These are phyloP conservation scores for Phalaenopsis aphrodite DNA, from an alignment of 106 monocot genomes.

Conservation along the genomic window DNA sequence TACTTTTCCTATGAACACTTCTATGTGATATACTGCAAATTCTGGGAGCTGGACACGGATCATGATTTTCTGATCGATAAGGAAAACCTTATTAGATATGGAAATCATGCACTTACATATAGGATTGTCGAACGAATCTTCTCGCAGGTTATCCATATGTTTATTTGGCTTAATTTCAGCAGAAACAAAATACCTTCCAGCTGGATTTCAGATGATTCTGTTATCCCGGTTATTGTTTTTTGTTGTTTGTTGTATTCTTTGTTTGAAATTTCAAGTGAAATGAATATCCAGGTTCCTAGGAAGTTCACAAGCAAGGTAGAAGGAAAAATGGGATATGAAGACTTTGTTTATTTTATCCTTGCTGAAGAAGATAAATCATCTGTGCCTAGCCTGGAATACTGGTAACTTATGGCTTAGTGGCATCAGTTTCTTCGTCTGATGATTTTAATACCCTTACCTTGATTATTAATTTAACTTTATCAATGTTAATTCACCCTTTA, in stretches of 20 bases:
- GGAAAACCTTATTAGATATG: conserved; percentile 92
- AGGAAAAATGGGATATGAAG: conserved; percentile 98
- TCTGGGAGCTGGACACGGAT: conserved; percentile 97
- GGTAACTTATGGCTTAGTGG: conserved; percentile 25
- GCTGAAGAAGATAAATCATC: conserved; percentile 96
- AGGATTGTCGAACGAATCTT: conserved; percentile 95
- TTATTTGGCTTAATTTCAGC: no score
- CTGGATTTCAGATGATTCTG: neutral
- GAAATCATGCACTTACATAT: conserved; percentile 86
- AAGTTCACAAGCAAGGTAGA: conserved; percentile 79
- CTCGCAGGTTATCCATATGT: conserved; percentile 48
- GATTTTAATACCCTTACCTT: no score
- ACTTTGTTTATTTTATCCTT: conserved; percentile 93
- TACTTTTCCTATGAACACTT: conserved; percentile 98
- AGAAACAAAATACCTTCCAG: neutral
- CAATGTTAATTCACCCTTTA: no score
- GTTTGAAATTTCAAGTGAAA: neutral
- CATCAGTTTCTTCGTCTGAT: no score
- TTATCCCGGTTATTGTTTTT: neutral
- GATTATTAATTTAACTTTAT: no score
- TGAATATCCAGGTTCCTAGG: conserved; percentile 54
- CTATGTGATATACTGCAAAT: conserved; percentile 99
- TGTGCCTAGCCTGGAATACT: conserved; percentile 91
- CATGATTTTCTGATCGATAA: conserved; percentile 95
- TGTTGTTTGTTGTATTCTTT: neutral